Evolutionary conservation across 164 flowering plant species (phyloP), one percentile per base, ranked within the genome.

Genomic region (Paratinospora sagittata): DNA sequence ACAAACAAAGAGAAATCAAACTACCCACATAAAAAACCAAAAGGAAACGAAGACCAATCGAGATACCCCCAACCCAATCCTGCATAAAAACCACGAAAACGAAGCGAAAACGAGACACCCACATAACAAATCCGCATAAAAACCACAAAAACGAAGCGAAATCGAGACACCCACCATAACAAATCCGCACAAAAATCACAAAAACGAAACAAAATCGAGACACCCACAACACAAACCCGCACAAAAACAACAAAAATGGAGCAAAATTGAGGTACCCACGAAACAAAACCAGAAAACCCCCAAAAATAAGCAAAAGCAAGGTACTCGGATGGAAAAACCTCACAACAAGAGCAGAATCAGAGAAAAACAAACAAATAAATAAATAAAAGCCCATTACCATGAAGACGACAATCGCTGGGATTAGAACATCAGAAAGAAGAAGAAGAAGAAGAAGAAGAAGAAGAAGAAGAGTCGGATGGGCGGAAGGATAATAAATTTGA

Each of bases 21-120:
- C n/a, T 39, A 39, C 43, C 55, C 55, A 49, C 43, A 13, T 49
- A 49, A 49, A n/a, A n/a, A n/a, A n/a, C n/a, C n/a, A n/a, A n/a
- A n/a, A 4, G 16, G 3, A 49, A 14, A 3, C 57, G 21, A 49
- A 11, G 27, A 24, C 8, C 24, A 58, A 58, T 58, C 63, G 10
- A 58, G 63, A 49, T 49, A 49, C 57, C 57, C 57, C 12, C 57
- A 14, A 14, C n/a, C n/a, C n/a, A n/a, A n/a, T n/a, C n/a, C n/a
- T n/a, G n/a, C n/a, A 12, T 12, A 0, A 49, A 49, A 63, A 23
- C 27, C 34, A 26, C 67, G 43, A 2, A 63, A 10, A 71, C 9
- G 12, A 64, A 11, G 7, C 27, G 19, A 71, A 63, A 71, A 26
- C 63, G 58, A 72, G 57, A 55, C 34, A 55, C 26, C 55, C 43